Evolutionary conservation across 768 basidiomycete genomes (phyloP).

Genomic region (Holtermanniella nyarrowii): DNA sequence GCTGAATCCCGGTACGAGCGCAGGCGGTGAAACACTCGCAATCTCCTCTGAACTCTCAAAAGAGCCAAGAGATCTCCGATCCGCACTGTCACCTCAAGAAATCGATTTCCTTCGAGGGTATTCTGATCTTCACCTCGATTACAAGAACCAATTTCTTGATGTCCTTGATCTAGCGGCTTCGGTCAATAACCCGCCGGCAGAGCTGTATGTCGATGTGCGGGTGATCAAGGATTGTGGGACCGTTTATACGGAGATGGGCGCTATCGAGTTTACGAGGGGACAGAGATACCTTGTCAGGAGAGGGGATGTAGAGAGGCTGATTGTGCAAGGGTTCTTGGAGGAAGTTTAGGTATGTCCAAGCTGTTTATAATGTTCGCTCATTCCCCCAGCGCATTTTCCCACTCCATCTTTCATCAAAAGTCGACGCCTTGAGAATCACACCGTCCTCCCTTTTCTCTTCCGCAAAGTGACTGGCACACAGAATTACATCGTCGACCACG

Average conservation of each 20-base stretch:
- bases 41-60: slow-evolving; percentile 13
- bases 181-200: slow-evolving; percentile 69
- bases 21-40: slow-evolving; percentile 2
- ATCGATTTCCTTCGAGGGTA: slow-evolving; percentile 78
- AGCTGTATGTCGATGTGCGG: slow-evolving; percentile 74
- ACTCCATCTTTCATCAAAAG: too few relatives aligned
- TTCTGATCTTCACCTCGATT: slow-evolving; percentile 67
- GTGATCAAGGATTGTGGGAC: slow-evolving; percentile 83
- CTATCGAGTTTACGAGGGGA: slow-evolving; percentile 76
- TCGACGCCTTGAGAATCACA: too few relatives aligned
- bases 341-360: slow-evolving; percentile 47
- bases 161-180: slow-evolving; percentile 71
- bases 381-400: too few relatives aligned
- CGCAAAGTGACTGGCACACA: too few relatives aligned
- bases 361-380: too few relatives aligned
- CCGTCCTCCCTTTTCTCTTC: too few relatives aligned
- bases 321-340: slow-evolving; percentile 86
- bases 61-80: slow-evolving; percentile 28
- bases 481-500: too few relatives aligned
- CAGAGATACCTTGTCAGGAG: slow-evolving; percentile 79
- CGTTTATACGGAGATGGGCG: slow-evolving; percentile 83
- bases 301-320: slow-evolving; percentile 84
- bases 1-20: slow-evolving; percentile 39
- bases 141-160: slow-evolving; percentile 71
- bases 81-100: slow-evolving; percentile 38